Evolutionary conservation across 768 basidiomycete species (phyloP).

Genomic region (Fibroporia radiculosa): DNA sequence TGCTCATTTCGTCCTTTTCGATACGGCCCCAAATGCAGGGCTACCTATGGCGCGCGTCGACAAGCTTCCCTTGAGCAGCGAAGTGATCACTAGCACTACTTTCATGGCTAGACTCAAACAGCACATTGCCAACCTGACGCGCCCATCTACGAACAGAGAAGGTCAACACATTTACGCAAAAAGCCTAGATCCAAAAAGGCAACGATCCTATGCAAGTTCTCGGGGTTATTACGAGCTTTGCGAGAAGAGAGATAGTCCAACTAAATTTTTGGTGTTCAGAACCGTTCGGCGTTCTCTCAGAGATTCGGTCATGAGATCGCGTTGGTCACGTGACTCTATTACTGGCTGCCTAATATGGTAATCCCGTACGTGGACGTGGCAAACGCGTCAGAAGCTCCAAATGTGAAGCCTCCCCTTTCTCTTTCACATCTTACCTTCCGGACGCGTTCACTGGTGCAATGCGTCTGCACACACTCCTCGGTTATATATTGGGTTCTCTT

Average conservation of each 20-base stretch:
- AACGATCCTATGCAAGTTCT: no score
- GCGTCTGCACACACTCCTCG: slow-evolving; percentile 25
- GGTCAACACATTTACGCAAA: no score
- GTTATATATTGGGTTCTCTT: slow-evolving; percentile 20
- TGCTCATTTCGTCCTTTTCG: no score
- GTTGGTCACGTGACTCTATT: slow-evolving; percentile 10
- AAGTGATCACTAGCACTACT: slow-evolving; percentile 24
- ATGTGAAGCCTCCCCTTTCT: background rate
- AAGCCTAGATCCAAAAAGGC: no score
- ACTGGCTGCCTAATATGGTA: slow-evolving; percentile 8
- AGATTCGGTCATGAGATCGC: background rate
- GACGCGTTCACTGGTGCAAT: slow-evolving; percentile 19
- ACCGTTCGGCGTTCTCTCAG: background rate
- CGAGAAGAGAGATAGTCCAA: no score
- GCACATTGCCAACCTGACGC: slow-evolving; percentile 17
- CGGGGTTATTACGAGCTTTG: no score
- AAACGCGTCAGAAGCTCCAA: slow-evolving; percentile 5
- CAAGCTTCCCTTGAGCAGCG: slow-evolving; percentile 22
- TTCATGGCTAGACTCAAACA: slow-evolving; percentile 18
- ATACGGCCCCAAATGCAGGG: slow-evolving; percentile 18
- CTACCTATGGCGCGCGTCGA: slow-evolving; percentile 23
- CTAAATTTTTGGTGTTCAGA: no score
- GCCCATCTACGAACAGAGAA: slow-evolving; percentile 12
- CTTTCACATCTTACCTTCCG: slow-evolving; percentile 4
- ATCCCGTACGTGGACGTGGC: slow-evolving; percentile 14